Base-by-base conservation (phyloP, 441 rosid genomes). In the Croton laevigatus region DNA sequence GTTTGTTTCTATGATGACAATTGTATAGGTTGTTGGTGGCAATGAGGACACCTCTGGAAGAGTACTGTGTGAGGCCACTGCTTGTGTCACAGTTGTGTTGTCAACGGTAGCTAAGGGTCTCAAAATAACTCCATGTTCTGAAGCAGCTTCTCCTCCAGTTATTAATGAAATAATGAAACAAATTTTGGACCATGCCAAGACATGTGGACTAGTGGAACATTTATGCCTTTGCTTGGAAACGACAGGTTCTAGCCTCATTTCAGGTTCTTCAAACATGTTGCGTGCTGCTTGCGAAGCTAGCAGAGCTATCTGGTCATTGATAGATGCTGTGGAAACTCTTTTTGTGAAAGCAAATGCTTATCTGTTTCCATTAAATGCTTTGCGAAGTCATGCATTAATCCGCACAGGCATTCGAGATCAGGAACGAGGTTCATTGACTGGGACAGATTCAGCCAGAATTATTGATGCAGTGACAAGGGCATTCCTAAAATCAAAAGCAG, bases 261-360 rank as follows among this genome's bases (percentile, higher is more conserved):
- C 93, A 10, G 96, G 94, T 66, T 89, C 96, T 69, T 87, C 95
- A 74, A 85, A 84, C 73, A 83, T 95, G 87, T 74, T 89, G 79
- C 90, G 79, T 70, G 94, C 87, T 74, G 95, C 94, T 59, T 82
- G 90, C 49, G 99, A 93, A 83, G 94, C 93, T 73, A 88, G 95
- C 73, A 88, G 76, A 76, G 94, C 94, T 71, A 81, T 90, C 60
- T 93, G 93, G 96, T 86, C 81, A 49, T 78, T 95, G 73, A 73
- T 90, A 76, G 89, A 93, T 76, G 84, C 89, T 64, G 76, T 85
- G 53, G 98, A 93, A 87, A 77, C 81, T 59, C 78, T 75, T 62
- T 89, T 74, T 68, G 64, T 62, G 69, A 85, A 81, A 42, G 89
- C 76, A 72, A 83, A 83, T 84, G 77, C 68, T 68, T 63, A 62